Evolutionary conservation across 495 filamentous ascomycete genomes (phyloP).

Genomic region (Clavariopsis aquatica): DNA sequence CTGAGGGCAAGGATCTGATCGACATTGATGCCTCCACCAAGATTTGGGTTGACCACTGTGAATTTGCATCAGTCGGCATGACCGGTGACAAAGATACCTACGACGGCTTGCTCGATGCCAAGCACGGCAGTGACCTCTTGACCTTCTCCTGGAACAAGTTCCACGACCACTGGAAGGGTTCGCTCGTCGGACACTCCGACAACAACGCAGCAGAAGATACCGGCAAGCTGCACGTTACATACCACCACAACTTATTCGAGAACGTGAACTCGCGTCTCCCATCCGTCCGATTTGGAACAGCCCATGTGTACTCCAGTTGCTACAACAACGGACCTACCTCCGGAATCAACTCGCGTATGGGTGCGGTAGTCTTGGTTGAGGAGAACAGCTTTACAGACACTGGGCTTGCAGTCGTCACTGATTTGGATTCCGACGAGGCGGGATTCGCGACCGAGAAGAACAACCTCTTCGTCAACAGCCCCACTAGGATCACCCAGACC

Average conservation of each 20-base stretch:
- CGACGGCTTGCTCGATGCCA: slow-evolving; percentile 15
- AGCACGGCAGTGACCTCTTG: slow-evolving; percentile 2
- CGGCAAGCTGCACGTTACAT: slow-evolving; percentile 12
- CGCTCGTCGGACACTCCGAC: slow-evolving; percentile 15
- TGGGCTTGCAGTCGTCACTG: slow-evolving; percentile 3
- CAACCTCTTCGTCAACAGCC: slow-evolving; percentile 15
- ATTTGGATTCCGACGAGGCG: slow-evolving; percentile 4
- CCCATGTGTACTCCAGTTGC: slow-evolving; percentile 10
- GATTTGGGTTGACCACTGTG: slow-evolving; percentile 14
- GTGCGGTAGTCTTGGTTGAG: slow-evolving; percentile 10
- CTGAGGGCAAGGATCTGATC: slow-evolving; percentile 6
- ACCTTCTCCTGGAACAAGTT: slow-evolving; percentile 17
- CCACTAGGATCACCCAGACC: slow-evolving; percentile 5
- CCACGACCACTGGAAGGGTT: slow-evolving; percentile 22
- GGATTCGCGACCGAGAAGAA: slow-evolving; percentile 14
- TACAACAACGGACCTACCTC: slow-evolving; percentile 9
- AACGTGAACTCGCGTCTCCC: slow-evolving; percentile 22
- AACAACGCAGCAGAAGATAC: slow-evolving; percentile 1
- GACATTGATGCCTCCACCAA: slow-evolving; percentile 14
- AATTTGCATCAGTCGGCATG: background rate
- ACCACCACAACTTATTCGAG: slow-evolving; percentile 14
- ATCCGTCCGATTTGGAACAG: slow-evolving; percentile 10
- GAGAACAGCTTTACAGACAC: slow-evolving; percentile 8
- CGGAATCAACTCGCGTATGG: slow-evolving; percentile 20
- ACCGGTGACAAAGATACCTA: slow-evolving; percentile 10